phyloP scores from a whole-genome alignment of 139 green algal genomes.

The Eudorina sp. region DNA sequence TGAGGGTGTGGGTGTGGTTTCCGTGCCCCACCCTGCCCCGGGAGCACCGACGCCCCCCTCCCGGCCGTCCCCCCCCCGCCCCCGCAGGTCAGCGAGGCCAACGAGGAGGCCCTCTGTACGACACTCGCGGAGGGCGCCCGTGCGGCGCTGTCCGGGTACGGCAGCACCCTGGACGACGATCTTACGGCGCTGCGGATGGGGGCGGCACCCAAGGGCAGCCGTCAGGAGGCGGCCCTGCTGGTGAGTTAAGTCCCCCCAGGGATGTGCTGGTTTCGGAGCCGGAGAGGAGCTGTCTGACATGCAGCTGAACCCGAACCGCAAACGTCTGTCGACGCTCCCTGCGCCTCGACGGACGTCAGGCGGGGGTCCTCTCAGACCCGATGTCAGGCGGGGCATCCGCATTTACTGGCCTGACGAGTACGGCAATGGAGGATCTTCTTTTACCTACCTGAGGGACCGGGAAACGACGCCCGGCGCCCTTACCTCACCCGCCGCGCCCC shows the following conservation, averaged over 20 bases:
- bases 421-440: too few relatives aligned
- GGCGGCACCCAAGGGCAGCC: constrained; percentile 46
- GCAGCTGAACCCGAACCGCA: too few relatives aligned
- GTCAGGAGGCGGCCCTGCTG: constrained; percentile 65
- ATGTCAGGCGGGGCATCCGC: too few relatives aligned
- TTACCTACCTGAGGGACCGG: too few relatives aligned
- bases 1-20: not conserved
- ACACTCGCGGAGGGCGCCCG: constrained; percentile 76
- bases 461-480: too few relatives aligned
- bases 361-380: too few relatives aligned
- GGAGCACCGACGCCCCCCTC: not conserved
- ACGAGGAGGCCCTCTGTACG: constrained; percentile 88
- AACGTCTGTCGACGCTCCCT: too few relatives aligned
- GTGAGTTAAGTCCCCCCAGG: constrained; percentile 54
- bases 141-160: constrained; percentile 70
- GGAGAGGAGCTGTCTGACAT: too few relatives aligned
- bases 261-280: too few relatives aligned
- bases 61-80: not conserved
- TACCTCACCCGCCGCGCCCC: not conserved
- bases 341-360: too few relatives aligned
- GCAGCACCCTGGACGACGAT: constrained; percentile 77
- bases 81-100: constrained; percentile 67
- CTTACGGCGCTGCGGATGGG: constrained; percentile 60
- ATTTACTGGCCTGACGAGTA: too few relatives aligned
- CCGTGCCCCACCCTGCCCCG: not conserved